phyloP scores from a whole-genome alignment of 2,329 filamentous ascomycete genomes.

The Aureobasidium sp. region DNA sequence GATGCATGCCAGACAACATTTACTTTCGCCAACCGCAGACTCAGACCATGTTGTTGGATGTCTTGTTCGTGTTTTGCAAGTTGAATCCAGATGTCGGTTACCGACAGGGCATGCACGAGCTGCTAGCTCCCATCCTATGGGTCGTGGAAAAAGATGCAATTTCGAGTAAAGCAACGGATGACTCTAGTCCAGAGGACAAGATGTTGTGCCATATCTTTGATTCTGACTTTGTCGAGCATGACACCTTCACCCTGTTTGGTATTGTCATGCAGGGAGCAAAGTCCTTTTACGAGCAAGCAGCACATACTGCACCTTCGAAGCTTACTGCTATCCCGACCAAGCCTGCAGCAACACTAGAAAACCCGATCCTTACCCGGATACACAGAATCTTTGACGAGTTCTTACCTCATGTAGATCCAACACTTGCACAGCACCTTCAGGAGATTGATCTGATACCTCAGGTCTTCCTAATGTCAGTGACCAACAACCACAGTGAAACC shows the following conservation, averaged over 20 bases:
- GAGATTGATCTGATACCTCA: slow-evolving; percentile 88
- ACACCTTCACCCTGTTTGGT: slow-evolving; percentile 79
- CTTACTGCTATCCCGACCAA: slow-evolving; percentile 34
- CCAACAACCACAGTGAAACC: not conserved
- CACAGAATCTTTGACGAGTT: slow-evolving; percentile 79
- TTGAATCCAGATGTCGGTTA: slow-evolving; percentile 82
- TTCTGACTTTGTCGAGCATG: slow-evolving; percentile 72
- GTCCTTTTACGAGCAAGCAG: slow-evolving; percentile 71
- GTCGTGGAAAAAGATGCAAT: slow-evolving; percentile 77
- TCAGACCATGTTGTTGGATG: slow-evolving; percentile 76
- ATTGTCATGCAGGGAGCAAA: slow-evolving; percentile 83
- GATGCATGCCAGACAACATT: slow-evolving; percentile 80
- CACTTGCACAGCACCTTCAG: slow-evolving; percentile 71
- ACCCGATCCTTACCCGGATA: slow-evolving; percentile 78
- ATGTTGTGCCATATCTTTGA: slow-evolving; percentile 63
- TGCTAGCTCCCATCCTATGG: slow-evolving; percentile 83
- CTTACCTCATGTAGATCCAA: slow-evolving; percentile 71
- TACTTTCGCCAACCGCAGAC: slow-evolving; percentile 78
- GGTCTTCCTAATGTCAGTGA: slow-evolving; percentile 82
- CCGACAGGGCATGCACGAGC: slow-evolving; percentile 97
- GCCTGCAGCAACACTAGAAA: slow-evolving; percentile 37
- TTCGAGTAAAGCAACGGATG: not conserved
- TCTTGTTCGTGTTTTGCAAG: slow-evolving; percentile 93
- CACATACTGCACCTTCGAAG: slow-evolving; percentile 19
- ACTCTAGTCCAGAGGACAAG: slow-evolving; percentile 36